phyloP scores from a whole-genome alignment of 805 yeast genomes.

The Nematodospora valgi region DNA sequence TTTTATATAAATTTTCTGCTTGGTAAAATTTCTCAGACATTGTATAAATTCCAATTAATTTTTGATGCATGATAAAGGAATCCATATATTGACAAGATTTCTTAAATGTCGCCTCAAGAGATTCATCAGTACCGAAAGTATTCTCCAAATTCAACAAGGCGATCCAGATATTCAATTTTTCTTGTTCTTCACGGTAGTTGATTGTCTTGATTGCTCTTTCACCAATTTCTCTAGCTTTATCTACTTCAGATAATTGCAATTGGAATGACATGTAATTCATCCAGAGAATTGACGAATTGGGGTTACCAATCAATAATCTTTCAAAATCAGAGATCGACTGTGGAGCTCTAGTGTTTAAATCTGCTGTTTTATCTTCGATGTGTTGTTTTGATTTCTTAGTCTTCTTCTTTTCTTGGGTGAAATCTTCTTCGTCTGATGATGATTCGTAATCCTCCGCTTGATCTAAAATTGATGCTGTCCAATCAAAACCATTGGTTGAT shows the following conservation, averaged over 20 bases:
- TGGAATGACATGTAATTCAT: slow-evolving; percentile 99
- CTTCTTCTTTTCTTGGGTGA: slow-evolving; percentile 40
- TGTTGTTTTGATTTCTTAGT: slow-evolving; percentile 46
- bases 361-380: slow-evolving; percentile 80
- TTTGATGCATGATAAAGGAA: slow-evolving; percentile 73
- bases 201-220: slow-evolving; percentile 90
- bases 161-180: slow-evolving; percentile 92
- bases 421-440: slow-evolving; percentile 57
- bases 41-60: slow-evolving; percentile 69
- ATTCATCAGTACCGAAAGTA: slow-evolving; percentile 83
- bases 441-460: slow-evolving; percentile 61
- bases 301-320: slow-evolving; percentile 85
- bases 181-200: slow-evolving; percentile 86
- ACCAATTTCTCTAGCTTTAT: slow-evolving; percentile 90
- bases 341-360: slow-evolving; percentile 79
- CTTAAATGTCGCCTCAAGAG: slow-evolving; percentile 76
- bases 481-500: slow-evolving; percentile 85
- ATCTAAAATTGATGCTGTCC: slow-evolving; percentile 89
- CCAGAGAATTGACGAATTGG: slow-evolving; percentile 92
- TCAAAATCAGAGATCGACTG: slow-evolving; percentile 92
- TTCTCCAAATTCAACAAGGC: slow-evolving; percentile 92
- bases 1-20: slow-evolving; percentile 67
- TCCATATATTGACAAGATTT: slow-evolving; percentile 92
- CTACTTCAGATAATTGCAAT: slow-evolving; percentile 88
- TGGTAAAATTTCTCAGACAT: slow-evolving; percentile 67